Conservation (phyloP, 441 rosid species). For the Capsella rubella region DNA sequence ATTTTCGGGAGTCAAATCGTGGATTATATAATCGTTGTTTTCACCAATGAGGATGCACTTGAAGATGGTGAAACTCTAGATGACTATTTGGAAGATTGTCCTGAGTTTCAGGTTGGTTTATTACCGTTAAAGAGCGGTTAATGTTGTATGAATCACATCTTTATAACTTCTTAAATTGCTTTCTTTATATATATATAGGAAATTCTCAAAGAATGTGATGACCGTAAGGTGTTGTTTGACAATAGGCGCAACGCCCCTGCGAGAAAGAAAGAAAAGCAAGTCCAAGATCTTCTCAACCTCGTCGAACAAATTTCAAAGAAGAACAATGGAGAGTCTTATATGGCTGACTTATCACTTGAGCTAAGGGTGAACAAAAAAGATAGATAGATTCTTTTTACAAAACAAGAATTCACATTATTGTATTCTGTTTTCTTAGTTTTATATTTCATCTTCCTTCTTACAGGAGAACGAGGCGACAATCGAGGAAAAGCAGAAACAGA, state of each 20-base stretch:
- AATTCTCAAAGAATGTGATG: conserved; percentile 38
- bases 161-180: background rate
- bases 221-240: conserved; percentile 42
- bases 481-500: conserved; percentile 27
- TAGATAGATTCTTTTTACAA: background rate
- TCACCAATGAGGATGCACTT: conserved; percentile 39
- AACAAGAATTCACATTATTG: conserved; percentile 8
- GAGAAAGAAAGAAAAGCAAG: conserved; percentile 27
- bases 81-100: conserved; percentile 35
- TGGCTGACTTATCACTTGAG: conserved; percentile 41
- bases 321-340: conserved; percentile 37
- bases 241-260: conserved; percentile 15
- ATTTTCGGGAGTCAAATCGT: conserved; percentile 38
- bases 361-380: conserved; percentile 34
- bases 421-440: background rate
- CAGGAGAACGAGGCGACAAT: conserved; percentile 12
- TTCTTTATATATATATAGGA: conserved; percentile 20
- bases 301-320: conserved; percentile 36
- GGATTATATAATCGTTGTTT: conserved; percentile 36
- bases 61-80: conserved; percentile 33
- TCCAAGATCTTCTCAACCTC: conserved; percentile 41
- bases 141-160: background rate
- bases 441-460: background rate
- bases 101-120: conserved; percentile 34
- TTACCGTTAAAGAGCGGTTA: background rate